Evolutionary conservation across 2,329 filamentous ascomycete genomes (phyloP).

Genomic region (Magnaporthiopsis rhizophila): DNA sequence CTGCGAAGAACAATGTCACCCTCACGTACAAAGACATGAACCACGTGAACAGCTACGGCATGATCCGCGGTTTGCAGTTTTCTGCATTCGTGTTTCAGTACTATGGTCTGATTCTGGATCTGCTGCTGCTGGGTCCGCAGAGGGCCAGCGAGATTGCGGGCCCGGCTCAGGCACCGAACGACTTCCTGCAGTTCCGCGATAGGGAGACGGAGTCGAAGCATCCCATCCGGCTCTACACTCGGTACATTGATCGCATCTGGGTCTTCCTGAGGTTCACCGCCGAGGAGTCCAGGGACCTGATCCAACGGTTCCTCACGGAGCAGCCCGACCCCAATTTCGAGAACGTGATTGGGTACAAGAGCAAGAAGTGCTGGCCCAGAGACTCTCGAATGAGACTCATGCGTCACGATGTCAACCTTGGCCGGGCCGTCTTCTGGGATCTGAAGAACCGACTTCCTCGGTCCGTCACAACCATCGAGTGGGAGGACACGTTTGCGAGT

Average conservation of each 20-base stretch:
- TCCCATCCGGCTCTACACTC: slow-evolving; percentile 93
- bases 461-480: slow-evolving; percentile 94
- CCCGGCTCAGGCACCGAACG: slow-evolving; percentile 86
- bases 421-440: slow-evolving; percentile 97
- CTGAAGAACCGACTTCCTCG: slow-evolving; percentile 92
- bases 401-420: slow-evolving; percentile 97
- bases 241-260: slow-evolving; percentile 98
- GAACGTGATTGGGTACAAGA: slow-evolving; percentile 97
- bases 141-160: slow-evolving; percentile 97
- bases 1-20: slow-evolving; percentile 98
- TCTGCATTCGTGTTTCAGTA: slow-evolving; percentile 99
- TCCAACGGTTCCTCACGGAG: slow-evolving; percentile 95
- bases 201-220: slow-evolving; percentile 86
- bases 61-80: slow-evolving; percentile 97
- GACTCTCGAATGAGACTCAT: slow-evolving; percentile 97
- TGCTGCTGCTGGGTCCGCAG: slow-evolving; percentile 84
- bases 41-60: slow-evolving; percentile 95
- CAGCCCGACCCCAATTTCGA: slow-evolving; percentile 98
- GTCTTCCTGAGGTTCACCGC: slow-evolving; percentile 91
- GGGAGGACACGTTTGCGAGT: slow-evolving; percentile 97
- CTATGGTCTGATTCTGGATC: slow-evolving; percentile 91
- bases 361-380: slow-evolving; percentile 98
- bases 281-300: slow-evolving; percentile 90
- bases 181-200: slow-evolving; percentile 95
- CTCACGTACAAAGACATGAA: slow-evolving; percentile 99